Conservation (phyloP, 805 yeast genomes). For the Saccharomycopsis synnaedendra region DNA sequence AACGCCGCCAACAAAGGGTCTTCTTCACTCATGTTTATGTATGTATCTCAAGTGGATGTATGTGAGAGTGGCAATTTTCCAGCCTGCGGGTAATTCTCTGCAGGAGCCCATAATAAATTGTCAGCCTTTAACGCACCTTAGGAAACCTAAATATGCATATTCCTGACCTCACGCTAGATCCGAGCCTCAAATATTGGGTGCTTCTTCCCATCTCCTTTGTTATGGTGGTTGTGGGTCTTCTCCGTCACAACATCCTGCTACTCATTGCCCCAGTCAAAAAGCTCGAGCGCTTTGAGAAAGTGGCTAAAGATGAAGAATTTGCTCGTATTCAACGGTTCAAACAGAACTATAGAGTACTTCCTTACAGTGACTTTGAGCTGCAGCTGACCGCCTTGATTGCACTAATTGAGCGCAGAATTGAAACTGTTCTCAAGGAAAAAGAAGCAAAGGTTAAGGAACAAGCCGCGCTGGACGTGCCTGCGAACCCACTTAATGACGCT, state of each 20-base stretch:
- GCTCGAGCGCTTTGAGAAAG: constrained; percentile 35
- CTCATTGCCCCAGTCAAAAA: constrained; percentile 51
- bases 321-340: constrained; percentile 48
- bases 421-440: constrained; percentile 32
- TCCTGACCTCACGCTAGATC: constrained; percentile 62
- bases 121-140: too few species aligned
- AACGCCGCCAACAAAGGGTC: constrained; percentile 73
- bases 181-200: constrained; percentile 81
- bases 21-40: constrained; percentile 41
- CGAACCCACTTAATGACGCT: constrained; percentile 64
- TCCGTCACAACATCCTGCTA: constrained; percentile 56
- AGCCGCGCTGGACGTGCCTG: constrained; percentile 25
- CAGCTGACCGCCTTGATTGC: constrained; percentile 40
- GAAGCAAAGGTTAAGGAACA: constrained; percentile 25
- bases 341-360: constrained; percentile 39
- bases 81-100: background rate
- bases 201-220: constrained; percentile 79
- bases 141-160: constrained; percentile 17
- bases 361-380: constrained; percentile 37
- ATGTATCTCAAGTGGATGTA: background rate
- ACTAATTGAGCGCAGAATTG: constrained; percentile 38
- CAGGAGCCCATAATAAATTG: too few species aligned
- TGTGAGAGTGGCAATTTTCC: background rate
- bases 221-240: constrained; percentile 78
- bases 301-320: constrained; percentile 56